Conservation (phyloP, 192 early-diverging fungal genomes). For the Dissophora globulifera region DNA sequence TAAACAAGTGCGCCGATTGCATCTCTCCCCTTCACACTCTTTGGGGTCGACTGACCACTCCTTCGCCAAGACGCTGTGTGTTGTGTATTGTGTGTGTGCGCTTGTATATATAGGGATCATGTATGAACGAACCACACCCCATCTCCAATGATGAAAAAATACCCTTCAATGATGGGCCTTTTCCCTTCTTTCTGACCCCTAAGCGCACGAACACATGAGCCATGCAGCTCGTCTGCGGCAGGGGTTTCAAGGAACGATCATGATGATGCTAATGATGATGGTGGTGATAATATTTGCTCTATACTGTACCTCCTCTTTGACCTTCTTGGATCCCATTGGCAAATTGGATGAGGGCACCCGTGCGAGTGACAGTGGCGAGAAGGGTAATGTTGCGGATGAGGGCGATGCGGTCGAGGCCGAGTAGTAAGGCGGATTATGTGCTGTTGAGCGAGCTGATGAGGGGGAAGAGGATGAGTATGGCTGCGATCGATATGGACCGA, state of each 20-base stretch:
- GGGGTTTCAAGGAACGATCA: too few species aligned
- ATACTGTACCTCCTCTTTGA: conserved; percentile 41
- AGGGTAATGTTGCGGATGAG: not conserved
- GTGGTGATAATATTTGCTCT: too few species aligned
- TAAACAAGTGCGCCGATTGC: not conserved
- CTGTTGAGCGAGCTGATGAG: conserved; percentile 7
- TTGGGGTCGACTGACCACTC: conserved; percentile 1
- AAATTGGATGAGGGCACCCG: not conserved
- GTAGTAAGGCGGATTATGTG: not conserved
- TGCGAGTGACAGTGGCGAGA: not conserved
- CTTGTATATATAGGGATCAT: conserved; percentile 16
- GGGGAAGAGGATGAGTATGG: conserved; percentile 1
- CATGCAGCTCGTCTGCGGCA: not conserved
- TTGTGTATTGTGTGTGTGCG: not conserved
- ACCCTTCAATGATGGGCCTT: too few species aligned
- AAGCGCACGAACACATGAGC: not conserved
- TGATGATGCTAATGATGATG: too few species aligned
- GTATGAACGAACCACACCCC: conserved; percentile 17
- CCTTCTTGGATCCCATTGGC: conserved; percentile 8
- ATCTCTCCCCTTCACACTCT: too few species aligned
- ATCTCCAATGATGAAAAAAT: too few species aligned
- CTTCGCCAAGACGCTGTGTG: not conserved
- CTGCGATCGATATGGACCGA: not conserved
- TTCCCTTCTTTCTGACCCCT: not conserved
- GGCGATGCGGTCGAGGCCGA: not conserved